Percentiles rank a stretch among this genome's conserved stretches.
Evolutionary conservation across 345 rosid genomes (phyloP).

Genomic region (Salix exigua): DNA sequence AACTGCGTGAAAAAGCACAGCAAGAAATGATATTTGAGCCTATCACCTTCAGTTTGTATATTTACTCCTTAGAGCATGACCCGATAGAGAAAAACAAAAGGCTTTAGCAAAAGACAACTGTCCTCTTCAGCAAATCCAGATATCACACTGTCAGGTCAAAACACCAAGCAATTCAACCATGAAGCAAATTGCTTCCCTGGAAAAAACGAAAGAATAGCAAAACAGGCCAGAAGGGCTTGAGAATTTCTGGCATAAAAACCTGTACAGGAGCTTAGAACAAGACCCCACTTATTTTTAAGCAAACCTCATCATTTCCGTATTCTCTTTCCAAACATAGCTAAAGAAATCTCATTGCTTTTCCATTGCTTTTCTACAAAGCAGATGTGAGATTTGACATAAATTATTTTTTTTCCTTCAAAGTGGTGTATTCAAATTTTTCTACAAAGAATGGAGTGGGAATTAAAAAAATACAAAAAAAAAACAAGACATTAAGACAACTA

Average conservation of each 20-base stretch:
- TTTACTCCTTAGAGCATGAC: neutral
- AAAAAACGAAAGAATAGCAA: neutral
- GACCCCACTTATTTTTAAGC: neutral
- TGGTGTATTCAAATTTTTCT: neutral
- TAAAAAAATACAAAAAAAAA: neutral
- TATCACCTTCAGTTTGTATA: neutral
- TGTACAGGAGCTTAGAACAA: neutral
- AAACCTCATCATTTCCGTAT: neutral
- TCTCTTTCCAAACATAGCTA: neutral
- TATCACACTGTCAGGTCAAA: neutral
- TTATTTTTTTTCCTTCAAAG: neutral
- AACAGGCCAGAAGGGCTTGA: neutral
- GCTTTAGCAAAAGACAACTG: neutral
- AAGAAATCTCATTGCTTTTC: neutral
- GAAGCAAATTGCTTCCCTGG: neutral
- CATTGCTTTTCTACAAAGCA: neutral
- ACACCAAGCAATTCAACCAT: neutral
- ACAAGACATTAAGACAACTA: neutral
- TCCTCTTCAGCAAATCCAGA: constrained; percentile 2
- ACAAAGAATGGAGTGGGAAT: neutral
- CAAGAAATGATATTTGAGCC: neutral
- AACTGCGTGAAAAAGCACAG: neutral
- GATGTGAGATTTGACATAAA: neutral
- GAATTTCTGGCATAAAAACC: neutral
- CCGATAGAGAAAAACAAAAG: neutral